Percentiles rank a stretch among this genome's conserved stretches.
Conservation (phyloP, 2,329 filamentous ascomycete genomes). For the Ophiognomonia clavigignenti-juglandacearum region DNA sequence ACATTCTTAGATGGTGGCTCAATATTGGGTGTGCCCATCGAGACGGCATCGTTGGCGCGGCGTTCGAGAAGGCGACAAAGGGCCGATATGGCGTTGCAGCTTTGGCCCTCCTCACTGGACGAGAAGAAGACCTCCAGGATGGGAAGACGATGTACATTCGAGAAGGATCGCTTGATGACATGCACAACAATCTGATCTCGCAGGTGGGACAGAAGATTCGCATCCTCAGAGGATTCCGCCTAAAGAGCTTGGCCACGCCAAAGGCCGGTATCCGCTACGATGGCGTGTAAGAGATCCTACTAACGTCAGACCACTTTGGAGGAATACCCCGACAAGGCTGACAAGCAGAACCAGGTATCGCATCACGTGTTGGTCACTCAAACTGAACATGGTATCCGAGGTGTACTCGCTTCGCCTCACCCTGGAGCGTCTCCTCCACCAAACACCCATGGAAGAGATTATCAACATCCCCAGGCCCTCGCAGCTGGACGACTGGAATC, state of each 20-base stretch:
- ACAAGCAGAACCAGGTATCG: constrained; percentile 37
- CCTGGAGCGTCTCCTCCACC: constrained; percentile 38
- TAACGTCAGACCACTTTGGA: neutral
- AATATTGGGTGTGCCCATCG: constrained; percentile 51
- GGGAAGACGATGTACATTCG: constrained; percentile 38
- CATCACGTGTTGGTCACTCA: constrained; percentile 42
- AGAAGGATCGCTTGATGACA: constrained; percentile 38
- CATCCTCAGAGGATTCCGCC: constrained; percentile 45
- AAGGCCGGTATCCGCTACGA: constrained; percentile 51
- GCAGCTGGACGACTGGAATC: constrained; percentile 51
- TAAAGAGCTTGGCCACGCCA: constrained; percentile 49
- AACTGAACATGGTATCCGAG: constrained; percentile 32
- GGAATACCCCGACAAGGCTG: neutral
- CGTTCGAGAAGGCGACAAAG: constrained; percentile 39
- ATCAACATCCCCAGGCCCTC: constrained; percentile 45
- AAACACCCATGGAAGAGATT: constrained; percentile 38
- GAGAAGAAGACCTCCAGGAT: constrained; percentile 37
- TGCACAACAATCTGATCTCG: constrained; percentile 43
- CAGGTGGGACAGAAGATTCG: constrained; percentile 45
- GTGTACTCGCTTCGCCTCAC: constrained; percentile 40
- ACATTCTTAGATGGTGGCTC: constrained; percentile 50
- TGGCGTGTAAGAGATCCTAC: constrained; percentile 41
- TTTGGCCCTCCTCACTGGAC: constrained; percentile 47
- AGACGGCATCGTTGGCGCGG: constrained; percentile 47
- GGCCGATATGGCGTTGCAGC: constrained; percentile 40